Conservation (phyloP, 345 rosid genomes). For the Noccaea caerulescens region DNA sequence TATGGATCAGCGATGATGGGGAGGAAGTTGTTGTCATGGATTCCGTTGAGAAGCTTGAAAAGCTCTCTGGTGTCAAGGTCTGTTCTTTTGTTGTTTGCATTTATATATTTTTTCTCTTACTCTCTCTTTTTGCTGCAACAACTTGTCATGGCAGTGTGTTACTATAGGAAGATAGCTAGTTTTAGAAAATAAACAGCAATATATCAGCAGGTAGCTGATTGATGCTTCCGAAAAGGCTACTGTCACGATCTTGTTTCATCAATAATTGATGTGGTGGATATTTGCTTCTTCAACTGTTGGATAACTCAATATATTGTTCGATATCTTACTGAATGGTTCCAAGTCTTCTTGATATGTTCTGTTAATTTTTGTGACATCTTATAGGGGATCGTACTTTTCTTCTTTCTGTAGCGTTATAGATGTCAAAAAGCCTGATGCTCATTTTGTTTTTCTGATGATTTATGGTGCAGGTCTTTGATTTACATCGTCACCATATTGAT, state of each 20-base stretch:
- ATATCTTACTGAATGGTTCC: background rate
- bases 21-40: constrained; percentile 78
- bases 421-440: constrained; percentile 22
- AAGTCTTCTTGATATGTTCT: constrained; percentile 18
- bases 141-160: background rate
- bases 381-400: background rate
- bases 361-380: constrained; percentile 6
- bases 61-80: constrained; percentile 91
- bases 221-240: constrained; percentile 20
- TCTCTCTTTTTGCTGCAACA: constrained; percentile 21
- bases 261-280: constrained; percentile 17
- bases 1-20: constrained; percentile 92
- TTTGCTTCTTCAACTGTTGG: constrained; percentile 18
- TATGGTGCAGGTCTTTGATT: constrained; percentile 73
- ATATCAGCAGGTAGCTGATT: background rate
- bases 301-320: background rate
- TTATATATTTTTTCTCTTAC: background rate
- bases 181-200: background rate
- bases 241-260: background rate
- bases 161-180: constrained; percentile 1
- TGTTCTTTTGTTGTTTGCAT: constrained; percentile 9
- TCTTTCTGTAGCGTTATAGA: constrained; percentile 15
- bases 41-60: constrained; percentile 84
- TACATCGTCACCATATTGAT: constrained; percentile 96
- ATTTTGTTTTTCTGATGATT: constrained; percentile 24